Evolutionary conservation across 768 basidiomycete species (phyloP), one percentile per base, ranked within the genome.

Genomic region (Mycena venus): DNA sequence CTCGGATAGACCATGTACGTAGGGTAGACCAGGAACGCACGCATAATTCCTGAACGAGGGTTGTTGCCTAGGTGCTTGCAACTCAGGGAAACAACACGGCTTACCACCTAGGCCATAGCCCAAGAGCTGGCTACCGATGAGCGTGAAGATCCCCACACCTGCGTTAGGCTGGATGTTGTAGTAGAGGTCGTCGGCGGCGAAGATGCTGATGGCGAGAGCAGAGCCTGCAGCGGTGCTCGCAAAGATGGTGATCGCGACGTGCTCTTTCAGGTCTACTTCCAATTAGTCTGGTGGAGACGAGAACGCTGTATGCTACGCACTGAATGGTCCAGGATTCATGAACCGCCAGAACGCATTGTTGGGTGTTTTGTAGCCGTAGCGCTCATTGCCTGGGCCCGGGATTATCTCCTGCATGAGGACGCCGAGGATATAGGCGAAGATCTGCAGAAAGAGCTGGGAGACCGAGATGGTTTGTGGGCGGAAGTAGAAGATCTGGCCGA

Each of bases 251-350:
- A 92, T 91, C 19, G 88, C 88, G 10, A 91, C 90, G 76, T 92
- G 91, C 76, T 92, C 91, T 78, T 86, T 87, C 78, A 86, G 83
- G 73, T 89, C 87, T 89, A 53, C 3, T 2, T 14, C 14, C 15
- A 21, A 12, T 2, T 25, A 32, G 32, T 23, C 36, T 38, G 36
- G 36, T 6, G 19, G 23, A 21, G 6, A 25, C 10, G 11, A 27
- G 25, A 19, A 27, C 12, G 14, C 23, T 51, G 4, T 4, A 11
- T 23, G 49, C n/a, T 4, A 11, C 14, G 49, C 85, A 85, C 91
- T 92, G 84, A 92, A 92, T 25, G 90, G 89, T 0, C 91, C 90
- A 4, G 91, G 91, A 78, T 92, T 92, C 62, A 91, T 80, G 78
- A 89, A 91, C 19, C 87, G 80, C 88, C 89, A 91, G 73, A 83